Evolutionary conservation across 2,329 filamentous ascomycete species (phyloP).

Genomic region (Aspergillus hiratsukae): DNA sequence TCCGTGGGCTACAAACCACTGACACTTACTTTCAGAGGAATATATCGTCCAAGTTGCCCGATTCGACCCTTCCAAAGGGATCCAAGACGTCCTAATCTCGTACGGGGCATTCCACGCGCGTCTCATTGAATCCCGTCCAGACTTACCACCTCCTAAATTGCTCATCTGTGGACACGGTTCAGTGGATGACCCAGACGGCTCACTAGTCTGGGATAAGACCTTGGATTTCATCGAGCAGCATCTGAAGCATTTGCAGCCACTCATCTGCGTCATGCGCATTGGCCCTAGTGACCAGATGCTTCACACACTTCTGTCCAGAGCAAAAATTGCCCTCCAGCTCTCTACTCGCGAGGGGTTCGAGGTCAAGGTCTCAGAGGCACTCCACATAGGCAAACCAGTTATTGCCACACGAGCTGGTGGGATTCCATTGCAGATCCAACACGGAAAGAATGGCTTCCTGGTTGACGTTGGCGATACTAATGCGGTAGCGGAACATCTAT

Average conservation of each 20-base stretch:
- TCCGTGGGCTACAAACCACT: background rate
- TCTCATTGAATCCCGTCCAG: slow-evolving; percentile 46
- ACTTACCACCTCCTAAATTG: slow-evolving; percentile 61
- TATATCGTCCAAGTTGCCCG: slow-evolving; percentile 79
- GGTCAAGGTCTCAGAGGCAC: slow-evolving; percentile 78
- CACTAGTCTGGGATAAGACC: slow-evolving; percentile 66
- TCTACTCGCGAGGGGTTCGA: slow-evolving; percentile 81
- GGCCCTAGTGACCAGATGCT: slow-evolving; percentile 75
- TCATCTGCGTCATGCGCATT: slow-evolving; percentile 73
- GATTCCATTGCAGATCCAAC: slow-evolving; percentile 71
- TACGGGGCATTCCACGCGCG: slow-evolving; percentile 67
- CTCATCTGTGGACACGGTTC: slow-evolving; percentile 75
- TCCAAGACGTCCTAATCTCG: slow-evolving; percentile 69
- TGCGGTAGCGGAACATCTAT: slow-evolving; percentile 63
- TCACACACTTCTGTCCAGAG: slow-evolving; percentile 68
- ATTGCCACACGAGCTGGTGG: slow-evolving; percentile 72
- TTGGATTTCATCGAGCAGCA: slow-evolving; percentile 61
- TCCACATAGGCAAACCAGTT: slow-evolving; percentile 74
- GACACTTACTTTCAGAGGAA: slow-evolving; percentile 53
- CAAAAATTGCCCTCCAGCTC: slow-evolving; percentile 70
- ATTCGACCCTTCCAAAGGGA: slow-evolving; percentile 80
- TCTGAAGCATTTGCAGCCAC: slow-evolving; percentile 58
- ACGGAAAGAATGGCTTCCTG: slow-evolving; percentile 68
- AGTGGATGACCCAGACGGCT: slow-evolving; percentile 74
- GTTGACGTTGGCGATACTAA: slow-evolving; percentile 67